Base-by-base conservation (phyloP, 2,329 filamentous ascomycete genomes). In the Aspergillus ochraceoroseus region DNA sequence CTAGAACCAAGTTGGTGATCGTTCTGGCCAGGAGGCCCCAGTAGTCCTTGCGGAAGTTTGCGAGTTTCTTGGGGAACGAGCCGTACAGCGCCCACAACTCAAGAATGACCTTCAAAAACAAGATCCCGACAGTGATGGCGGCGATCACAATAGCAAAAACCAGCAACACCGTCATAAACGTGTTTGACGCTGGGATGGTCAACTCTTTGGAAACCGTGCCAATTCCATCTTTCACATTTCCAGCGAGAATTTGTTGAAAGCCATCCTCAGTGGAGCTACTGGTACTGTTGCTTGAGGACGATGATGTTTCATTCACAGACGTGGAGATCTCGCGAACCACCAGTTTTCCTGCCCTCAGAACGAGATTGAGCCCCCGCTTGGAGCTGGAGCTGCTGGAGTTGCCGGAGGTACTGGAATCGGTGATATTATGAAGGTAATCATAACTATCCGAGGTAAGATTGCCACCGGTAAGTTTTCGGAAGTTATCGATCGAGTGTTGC, bases 151-250 rank as follows among this genome's bases (percentile, higher is more conserved):
- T 92, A 47, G 87, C 86, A 46, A 95, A 90, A 44, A 95, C 72
- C 36, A 96, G 72, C 1, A 96, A 76, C 3, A 95, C 82, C 0
- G 87, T 95, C 89, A 98, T 94, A 70, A 96, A 96, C 1, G 87
- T 88, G 68, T 95, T 94, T 33, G 85, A 81, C 53, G 85, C 79
- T 12, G 92, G 92, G 38, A 96, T 88, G 29, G 79, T 80, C 42
- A 95, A 76, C 61, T 89, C 75, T 60, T 95, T 81, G n/a, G 82
- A 83, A 57, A 84, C 94, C 19, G 79, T 85, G 62, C 89, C 77
- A 55, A 96, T 84, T 37, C 87, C 87, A 32, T 77, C 74, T 22
- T 94, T 85, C 2, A 72, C 62, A 38, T 76, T 70, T 43, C 76
- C 67, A 54, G 48, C 73, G 62, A 38, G 67, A 32, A 9, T 32